phyloP scores from a whole-genome alignment of 2,329 filamentous ascomycete genomes.

The Diaporthe citri region DNA sequence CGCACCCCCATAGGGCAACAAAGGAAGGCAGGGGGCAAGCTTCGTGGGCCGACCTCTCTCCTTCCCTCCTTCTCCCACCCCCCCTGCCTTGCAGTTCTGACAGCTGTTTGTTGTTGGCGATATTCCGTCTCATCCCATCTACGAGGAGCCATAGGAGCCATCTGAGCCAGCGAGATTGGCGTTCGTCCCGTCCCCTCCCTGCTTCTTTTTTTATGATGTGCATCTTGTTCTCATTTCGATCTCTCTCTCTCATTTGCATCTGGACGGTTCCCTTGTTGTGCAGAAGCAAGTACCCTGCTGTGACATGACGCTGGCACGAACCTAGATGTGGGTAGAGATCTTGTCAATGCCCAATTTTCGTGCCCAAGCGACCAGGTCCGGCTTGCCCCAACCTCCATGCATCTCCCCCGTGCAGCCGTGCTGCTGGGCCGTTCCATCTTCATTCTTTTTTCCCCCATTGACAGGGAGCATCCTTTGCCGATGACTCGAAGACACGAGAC shows the following conservation, averaged over 20 bases:
- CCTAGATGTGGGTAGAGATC: constrained; percentile 12
- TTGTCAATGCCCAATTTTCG: constrained; percentile 25
- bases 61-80: neutral
- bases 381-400: constrained; percentile 6
- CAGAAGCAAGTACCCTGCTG: constrained; percentile 16
- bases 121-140: neutral
- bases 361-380: constrained; percentile 24
- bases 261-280: constrained; percentile 1
- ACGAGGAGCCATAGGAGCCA: neutral
- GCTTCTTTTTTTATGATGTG: constrained; percentile 11
- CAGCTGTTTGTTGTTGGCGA: neutral
- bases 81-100: neutral
- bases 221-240: constrained; percentile 22
- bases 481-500: constrained; percentile 29
- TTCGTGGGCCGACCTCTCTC: neutral
- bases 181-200: neutral
- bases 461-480: constrained; percentile 13
- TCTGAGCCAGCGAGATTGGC: neutral
- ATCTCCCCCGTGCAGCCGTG: neutral
- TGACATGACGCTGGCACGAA: neutral
- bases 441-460: neutral
- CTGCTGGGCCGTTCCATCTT: constrained; percentile 3
- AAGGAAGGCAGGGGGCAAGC: constrained; percentile 18
- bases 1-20: constrained; percentile 20
- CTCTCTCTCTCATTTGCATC: constrained; percentile 10